Evolutionary conservation across 2,329 filamentous ascomycete species (phyloP), one percentile per base, ranked within the genome.

Genomic region (Lachnum nothofagi): DNA sequence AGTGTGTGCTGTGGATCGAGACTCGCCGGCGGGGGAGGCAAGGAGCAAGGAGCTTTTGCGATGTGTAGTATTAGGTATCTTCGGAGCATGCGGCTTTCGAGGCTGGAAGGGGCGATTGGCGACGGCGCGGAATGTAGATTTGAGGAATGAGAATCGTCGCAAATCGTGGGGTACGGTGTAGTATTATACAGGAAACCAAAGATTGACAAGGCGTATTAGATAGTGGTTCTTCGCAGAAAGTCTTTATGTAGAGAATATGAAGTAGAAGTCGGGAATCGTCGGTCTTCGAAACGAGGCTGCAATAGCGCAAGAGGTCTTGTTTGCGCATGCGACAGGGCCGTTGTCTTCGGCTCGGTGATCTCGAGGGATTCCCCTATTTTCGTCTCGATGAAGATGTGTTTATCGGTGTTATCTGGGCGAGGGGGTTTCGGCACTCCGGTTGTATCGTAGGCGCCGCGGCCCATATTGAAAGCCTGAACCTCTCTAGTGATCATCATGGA

Each of bases 361-460:
- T 37, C 34, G 17, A 7, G 34, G 17, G 20, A 27, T 44, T 69
- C 34, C 31, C n/a, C 33, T 48, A 25, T 42, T 24, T 46, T 55
- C 53, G 49, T 52, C 34, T 19, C 9, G 8, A 19, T 8, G 16
- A 43, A 12, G 39, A 39, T 27, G 27, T n/a, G 27, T 23, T 14
- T 5, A 42, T 39, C 7, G 23, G 45, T 40, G 35, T 62, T 65
- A 63, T 57, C 56, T 61, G n/a, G 60, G 57, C 60, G 60, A 42
- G 61, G 63, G 48, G 73, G 74, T 65, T 76, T 76, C 49, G 68
- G 66, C 20, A 75, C 66, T 40, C 72, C 72, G 20, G 73, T 76
- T 54, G 72, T 75, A 57, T 77, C 74, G 60, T 77, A 77, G 55
- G 72, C 74, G 50, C 74, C 74, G 49, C 74, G 69, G 53, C 72